Evolutionary conservation across 2,329 filamentous ascomycete genomes (phyloP).

Genomic region (Cytospora schulzeri): DNA sequence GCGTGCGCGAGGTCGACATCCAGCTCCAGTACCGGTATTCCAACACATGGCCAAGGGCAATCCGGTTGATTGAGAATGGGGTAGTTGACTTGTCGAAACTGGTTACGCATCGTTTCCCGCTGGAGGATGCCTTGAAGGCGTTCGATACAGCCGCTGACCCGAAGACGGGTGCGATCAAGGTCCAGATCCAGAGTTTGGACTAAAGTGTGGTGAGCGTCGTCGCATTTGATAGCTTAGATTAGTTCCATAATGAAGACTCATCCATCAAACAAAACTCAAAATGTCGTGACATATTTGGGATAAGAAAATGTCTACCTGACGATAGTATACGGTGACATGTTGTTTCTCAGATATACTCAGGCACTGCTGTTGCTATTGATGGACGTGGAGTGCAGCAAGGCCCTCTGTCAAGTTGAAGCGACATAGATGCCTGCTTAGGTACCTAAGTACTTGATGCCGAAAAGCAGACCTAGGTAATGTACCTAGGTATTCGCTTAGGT

Average conservation of each 20-base stretch:
- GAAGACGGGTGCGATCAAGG: constrained; percentile 95
- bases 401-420: no score
- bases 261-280: not conserved
- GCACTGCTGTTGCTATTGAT: not conserved
- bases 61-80: constrained; percentile 81
- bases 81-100: constrained; percentile 79
- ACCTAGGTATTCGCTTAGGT: constrained; percentile 1
- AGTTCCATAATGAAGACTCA: not conserved
- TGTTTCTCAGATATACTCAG: not conserved
- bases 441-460: not conserved
- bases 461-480: no score
- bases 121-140: constrained; percentile 86
- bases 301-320: not conserved
- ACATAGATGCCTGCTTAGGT: no score
- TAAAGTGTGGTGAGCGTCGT: constrained; percentile 34
- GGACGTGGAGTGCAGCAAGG: not conserved
- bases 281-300: not conserved
- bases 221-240: not conserved
- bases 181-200: constrained; percentile 80
- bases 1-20: constrained; percentile 88
- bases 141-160: constrained; percentile 88
- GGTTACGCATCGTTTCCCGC: constrained; percentile 82
- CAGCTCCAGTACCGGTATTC: constrained; percentile 96
- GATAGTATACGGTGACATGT: not conserved
- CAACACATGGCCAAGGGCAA: constrained; percentile 95